Conservation (phyloP, 495 filamentous ascomycete species). For the Trichoderma reesei region DNA sequence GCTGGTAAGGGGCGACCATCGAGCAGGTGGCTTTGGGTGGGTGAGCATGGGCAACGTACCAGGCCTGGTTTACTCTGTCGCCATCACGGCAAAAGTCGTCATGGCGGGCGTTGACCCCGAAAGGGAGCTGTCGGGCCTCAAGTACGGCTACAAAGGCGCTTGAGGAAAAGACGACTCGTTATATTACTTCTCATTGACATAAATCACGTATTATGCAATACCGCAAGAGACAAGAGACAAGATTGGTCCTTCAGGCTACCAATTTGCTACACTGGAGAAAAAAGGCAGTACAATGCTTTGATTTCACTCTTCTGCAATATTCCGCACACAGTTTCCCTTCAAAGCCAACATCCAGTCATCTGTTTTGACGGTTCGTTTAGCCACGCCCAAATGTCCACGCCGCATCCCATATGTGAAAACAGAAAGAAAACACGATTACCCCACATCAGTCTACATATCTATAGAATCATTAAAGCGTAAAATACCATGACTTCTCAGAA, state of each 20-base stretch:
- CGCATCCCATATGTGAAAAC: not conserved
- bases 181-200: no score
- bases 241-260: not conserved
- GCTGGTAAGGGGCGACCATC: constrained; percentile 16
- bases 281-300: not conserved
- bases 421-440: not conserved
- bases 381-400: not conserved
- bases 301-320: not conserved
- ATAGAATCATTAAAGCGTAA: constrained; percentile 89
- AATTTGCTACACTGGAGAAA: not conserved
- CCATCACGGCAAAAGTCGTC: constrained; percentile 38
- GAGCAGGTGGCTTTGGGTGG: constrained; percentile 13
- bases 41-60: constrained; percentile 29
- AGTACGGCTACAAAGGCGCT: constrained; percentile 53
- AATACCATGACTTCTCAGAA: constrained; percentile 76
- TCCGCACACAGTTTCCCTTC: not conserved
- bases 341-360: not conserved
- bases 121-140: constrained; percentile 39
- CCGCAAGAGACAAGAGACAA: not conserved
- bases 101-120: constrained; percentile 48
- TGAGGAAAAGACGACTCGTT: constrained; percentile 22
- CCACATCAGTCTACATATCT: constrained; percentile 56
- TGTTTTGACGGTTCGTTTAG: not conserved
- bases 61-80: constrained; percentile 35
- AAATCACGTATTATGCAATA: not conserved